Percentiles rank a stretch among this genome's conserved stretches.
phyloP scores from a whole-genome alignment of 2,329 filamentous ascomycete species.

The Pyrenochaeta sp. region DNA sequence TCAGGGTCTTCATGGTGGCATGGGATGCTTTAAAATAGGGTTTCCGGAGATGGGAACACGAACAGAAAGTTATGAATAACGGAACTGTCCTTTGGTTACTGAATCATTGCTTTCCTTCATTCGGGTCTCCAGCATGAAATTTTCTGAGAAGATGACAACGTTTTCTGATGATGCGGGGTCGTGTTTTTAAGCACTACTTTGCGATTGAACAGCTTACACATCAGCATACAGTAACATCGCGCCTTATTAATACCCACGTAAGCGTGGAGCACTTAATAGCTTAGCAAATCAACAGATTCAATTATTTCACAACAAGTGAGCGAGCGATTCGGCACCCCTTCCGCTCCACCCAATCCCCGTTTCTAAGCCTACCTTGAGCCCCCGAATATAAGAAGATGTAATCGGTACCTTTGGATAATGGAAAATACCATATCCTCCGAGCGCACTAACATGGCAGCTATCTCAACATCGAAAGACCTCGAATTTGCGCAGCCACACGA shows the following conservation, averaged over 20 bases:
- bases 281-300: too few species aligned
- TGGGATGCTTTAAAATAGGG: too few species aligned
- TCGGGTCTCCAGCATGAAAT: too few species aligned
- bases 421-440: neutral
- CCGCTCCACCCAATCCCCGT: neutral
- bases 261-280: neutral
- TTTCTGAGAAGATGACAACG: too few species aligned
- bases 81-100: too few species aligned
- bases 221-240: neutral
- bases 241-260: neutral
- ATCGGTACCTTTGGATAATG: too few species aligned
- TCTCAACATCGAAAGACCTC: conserved; percentile 11
- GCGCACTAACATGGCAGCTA: conserved; percentile 1
- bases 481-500: conserved; percentile 6
- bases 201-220: neutral
- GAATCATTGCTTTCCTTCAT: too few species aligned
- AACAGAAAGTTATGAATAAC: too few species aligned
- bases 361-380: neutral
- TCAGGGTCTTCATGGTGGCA: too few species aligned
- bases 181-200: too few species aligned
- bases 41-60: too few species aligned
- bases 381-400: neutral
- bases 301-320: neutral
- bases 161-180: too few species aligned
- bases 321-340: neutral